Evolutionary conservation across 2,329 filamentous ascomycete species (phyloP), one percentile per base, ranked within the genome.

Genomic region (Apiospora pterosperma): DNA sequence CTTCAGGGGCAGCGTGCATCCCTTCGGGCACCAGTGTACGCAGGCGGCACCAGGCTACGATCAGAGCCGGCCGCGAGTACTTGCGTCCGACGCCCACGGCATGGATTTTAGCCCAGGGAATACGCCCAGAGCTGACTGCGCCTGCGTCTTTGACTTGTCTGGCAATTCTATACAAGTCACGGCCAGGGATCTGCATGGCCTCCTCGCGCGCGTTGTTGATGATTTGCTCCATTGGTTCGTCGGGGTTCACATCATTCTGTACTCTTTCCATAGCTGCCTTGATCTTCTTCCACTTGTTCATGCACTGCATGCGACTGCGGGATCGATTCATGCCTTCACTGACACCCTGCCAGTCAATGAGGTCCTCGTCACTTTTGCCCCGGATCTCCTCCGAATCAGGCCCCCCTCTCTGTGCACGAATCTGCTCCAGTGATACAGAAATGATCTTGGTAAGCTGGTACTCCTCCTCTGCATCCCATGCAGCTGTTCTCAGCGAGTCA

Each of bases 241-340:
- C 61, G 14, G 36, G 23, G 59, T 70, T 66, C 23, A 68, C 69
- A 44, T 74, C 69, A 8, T 68, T 69, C 44, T 66, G 6, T 12
- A 19, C 16, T 23, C 11, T 14, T 7, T 36, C 64, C 16, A 67
- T 67, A 59, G 68, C 69, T 19, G 67, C 64, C 21, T 69, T 69
- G 12, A 87, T 68, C 34, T 78, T 75, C 65, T 84, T 85, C 88
- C 89, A 93, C 72, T 93, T 93, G 31, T 82, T 81, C 31, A 84
- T 81, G 72, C 90, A 92, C 73, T 92, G 90, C 28, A 91, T 81
- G 3, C 88, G 84, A 66, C 85, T 90, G 55, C 91, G 82, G 10
- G 81, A 87, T 59, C 81, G 79, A 16, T 78, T 81, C 85, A 93
- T 88, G 63, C 82, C 81, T 65, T 85, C 78, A 69, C 88, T 89